Conservation (phyloP, 345 rosid species). For the Populus alba region DNA sequence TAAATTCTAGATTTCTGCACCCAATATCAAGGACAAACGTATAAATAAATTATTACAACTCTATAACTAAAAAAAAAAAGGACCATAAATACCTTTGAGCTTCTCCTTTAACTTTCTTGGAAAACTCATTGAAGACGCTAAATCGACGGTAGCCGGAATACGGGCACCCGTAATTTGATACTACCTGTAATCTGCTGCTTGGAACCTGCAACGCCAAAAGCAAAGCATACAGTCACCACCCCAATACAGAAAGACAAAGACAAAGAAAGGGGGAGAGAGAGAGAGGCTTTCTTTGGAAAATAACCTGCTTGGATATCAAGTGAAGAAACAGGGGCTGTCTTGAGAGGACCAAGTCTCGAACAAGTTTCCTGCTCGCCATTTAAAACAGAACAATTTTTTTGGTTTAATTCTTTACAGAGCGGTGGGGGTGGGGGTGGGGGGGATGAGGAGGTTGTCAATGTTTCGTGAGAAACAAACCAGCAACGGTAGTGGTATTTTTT, state of each 20-base stretch:
- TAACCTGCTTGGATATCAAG: slow-evolving; percentile 43
- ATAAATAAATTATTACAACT: not conserved
- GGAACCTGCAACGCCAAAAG: slow-evolving; percentile 39
- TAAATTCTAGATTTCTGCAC: slow-evolving; percentile 71
- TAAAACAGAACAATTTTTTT: not conserved
- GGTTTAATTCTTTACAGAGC: not conserved
- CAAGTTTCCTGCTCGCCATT: slow-evolving; percentile 82
- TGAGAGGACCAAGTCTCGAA: slow-evolving; percentile 58
- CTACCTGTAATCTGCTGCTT: slow-evolving; percentile 36
- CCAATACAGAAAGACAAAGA: not conserved
- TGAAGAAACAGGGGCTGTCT: slow-evolving; percentile 46
- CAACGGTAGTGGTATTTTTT: not conserved
- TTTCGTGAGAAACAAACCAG: slow-evolving; percentile 4
- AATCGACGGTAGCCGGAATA: slow-evolving; percentile 44
- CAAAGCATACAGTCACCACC: not conserved
- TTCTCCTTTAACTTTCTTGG: slow-evolving; percentile 73
- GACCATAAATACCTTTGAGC: slow-evolving; percentile 43
- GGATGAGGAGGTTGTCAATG: not conserved
- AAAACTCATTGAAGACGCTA: slow-evolving; percentile 77
- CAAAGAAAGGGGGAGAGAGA: no score
- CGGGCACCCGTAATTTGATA: slow-evolving; percentile 32
- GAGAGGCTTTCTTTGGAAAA: slow-evolving; percentile 12
- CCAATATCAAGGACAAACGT: not conserved
- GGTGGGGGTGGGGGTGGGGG: not conserved
- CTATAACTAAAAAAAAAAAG: not conserved